These are phyloP conservation scores for Gamsiella multidivaricata DNA, from an alignment of 192 early-diverging fungal species.

Conservation along the genomic window DNA sequence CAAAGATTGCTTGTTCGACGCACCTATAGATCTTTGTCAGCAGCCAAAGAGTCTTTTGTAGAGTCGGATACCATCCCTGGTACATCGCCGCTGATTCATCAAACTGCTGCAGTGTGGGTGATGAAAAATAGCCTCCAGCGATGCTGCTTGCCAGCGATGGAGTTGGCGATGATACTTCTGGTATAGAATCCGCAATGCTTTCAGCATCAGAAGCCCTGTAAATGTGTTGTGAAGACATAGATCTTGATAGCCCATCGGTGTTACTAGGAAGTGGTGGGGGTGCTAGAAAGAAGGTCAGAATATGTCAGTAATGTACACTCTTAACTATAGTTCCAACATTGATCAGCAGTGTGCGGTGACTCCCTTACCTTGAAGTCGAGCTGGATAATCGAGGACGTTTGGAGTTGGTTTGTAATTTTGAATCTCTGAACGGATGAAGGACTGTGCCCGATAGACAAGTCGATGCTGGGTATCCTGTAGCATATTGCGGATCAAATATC, in stretches of 20 bases:
- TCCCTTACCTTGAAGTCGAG: slow-evolving; percentile 46
- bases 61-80: slow-evolving; percentile 82
- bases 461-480: slow-evolving; percentile 90
- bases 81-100: slow-evolving; percentile 52
- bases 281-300: neutral
- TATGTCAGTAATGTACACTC: too few relatives aligned
- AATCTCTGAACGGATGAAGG: slow-evolving; percentile 82
- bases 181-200: slow-evolving; percentile 44
- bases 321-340: neutral
- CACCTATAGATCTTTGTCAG: slow-evolving; percentile 82
- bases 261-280: slow-evolving; percentile 17
- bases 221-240: slow-evolving; percentile 24
- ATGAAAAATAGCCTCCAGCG: slow-evolving; percentile 39
- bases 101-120: slow-evolving; percentile 37
- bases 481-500: slow-evolving; percentile 82
- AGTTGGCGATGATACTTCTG: slow-evolving; percentile 48
- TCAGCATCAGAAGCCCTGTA: slow-evolving; percentile 34
- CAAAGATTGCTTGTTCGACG: slow-evolving; percentile 79
- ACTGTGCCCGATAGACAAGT: slow-evolving; percentile 88
- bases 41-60: slow-evolving; percentile 84
- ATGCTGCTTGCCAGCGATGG: slow-evolving; percentile 46
- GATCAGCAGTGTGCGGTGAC: neutral
- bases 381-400: slow-evolving; percentile 69
- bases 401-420: slow-evolving; percentile 78
- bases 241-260: slow-evolving; percentile 3